Evolutionary conservation across 1,284 basidiomycete genomes (phyloP).

Genomic region (Lentinula novae-zelandiae): DNA sequence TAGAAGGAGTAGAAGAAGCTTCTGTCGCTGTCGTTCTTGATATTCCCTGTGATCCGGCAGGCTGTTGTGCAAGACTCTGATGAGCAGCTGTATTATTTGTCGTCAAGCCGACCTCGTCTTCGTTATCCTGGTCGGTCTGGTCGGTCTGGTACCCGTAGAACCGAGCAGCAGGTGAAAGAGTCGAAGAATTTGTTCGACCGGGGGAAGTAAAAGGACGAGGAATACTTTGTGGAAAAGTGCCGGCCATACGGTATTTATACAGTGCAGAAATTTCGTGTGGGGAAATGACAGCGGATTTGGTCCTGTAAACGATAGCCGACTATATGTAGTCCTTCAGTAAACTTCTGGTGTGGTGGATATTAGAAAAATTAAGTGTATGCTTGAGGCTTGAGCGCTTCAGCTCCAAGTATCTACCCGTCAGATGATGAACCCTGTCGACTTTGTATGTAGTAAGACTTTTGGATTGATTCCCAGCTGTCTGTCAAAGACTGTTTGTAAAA

Average conservation of each 20-base stretch:
- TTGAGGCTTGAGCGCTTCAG: background rate
- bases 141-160: background rate
- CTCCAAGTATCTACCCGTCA: background rate
- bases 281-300: background rate
- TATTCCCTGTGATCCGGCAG: conserved; percentile 5
- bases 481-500: background rate
- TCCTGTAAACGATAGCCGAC: background rate
- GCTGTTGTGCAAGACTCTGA: background rate
- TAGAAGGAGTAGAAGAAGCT: background rate
- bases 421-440: background rate
- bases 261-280: background rate
- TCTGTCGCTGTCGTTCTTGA: conserved; percentile 6
- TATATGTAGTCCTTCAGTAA: background rate
- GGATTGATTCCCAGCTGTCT: background rate
- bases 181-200: background rate
- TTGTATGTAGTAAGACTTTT: background rate
- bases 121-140: background rate
- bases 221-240: background rate
- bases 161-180: background rate
- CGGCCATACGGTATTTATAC: background rate
- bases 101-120: background rate
- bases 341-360: background rate
- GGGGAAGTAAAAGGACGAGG: conserved; percentile 6
- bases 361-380: background rate
- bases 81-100: background rate